These are phyloP conservation scores for Aspergillus ochraceus DNA, from an alignment of 2,329 filamentous ascomycete species.

Conservation along the genomic window DNA sequence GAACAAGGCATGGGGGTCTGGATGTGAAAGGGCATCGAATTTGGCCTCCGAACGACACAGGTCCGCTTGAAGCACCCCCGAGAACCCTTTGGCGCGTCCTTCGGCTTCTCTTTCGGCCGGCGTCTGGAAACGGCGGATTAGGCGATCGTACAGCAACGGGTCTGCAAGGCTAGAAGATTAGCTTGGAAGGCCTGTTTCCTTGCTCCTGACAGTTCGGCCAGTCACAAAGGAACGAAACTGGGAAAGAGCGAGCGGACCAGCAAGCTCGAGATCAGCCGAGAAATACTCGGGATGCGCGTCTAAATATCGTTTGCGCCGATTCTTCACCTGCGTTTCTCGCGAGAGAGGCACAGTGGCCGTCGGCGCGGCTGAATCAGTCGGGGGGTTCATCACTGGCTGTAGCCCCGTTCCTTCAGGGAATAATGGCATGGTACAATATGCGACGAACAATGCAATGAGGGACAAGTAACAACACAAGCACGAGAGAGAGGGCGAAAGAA, in stretches of 20 bases:
- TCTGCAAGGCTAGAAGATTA: conserved; percentile 50
- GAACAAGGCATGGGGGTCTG: conserved; percentile 51
- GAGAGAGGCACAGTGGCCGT: conserved; percentile 28
- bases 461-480: conserved; percentile 5
- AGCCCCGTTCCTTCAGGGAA: conserved; percentile 37
- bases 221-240: conserved; percentile 10
- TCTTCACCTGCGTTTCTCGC: conserved; percentile 61
- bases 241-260: conserved; percentile 49
- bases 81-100: conserved; percentile 72
- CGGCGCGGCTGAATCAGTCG: conserved; percentile 2
- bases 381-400: conserved; percentile 12
- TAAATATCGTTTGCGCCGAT: conserved; percentile 75
- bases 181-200: conserved; percentile 17
- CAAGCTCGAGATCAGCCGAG: conserved; percentile 61
- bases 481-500: neutral
- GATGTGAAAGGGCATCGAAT: conserved; percentile 61
- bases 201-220: conserved; percentile 12
- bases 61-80: conserved; percentile 75
- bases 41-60: conserved; percentile 75
- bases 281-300: conserved; percentile 73
- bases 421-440: conserved; percentile 32
- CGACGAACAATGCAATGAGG: neutral
- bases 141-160: conserved; percentile 76
- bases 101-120: conserved; percentile 71
- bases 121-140: conserved; percentile 76